Evolutionary conservation across 805 yeast genomes (phyloP).

Genomic region (Priceomyces melissophilus): DNA sequence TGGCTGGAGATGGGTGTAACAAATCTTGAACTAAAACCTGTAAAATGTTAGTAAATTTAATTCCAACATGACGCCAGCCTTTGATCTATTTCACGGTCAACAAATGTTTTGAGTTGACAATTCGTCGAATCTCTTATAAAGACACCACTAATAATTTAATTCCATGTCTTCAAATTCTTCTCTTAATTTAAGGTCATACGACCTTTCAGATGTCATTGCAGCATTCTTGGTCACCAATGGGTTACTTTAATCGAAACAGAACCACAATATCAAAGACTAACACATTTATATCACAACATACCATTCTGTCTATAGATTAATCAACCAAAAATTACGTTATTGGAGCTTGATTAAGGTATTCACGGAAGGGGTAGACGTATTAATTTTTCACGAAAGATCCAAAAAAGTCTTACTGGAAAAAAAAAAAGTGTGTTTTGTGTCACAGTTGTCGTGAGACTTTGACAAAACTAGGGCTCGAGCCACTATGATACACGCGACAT

Average conservation of each 20-base stretch:
- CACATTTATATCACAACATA: background rate
- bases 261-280: too few species aligned
- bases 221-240: background rate
- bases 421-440: slow-evolving; percentile 1
- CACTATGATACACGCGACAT: background rate
- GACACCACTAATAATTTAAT: too few species aligned
- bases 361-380: too few species aligned
- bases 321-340: background rate
- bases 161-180: too few species aligned
- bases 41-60: slow-evolving; percentile 17
- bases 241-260: background rate
- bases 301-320: slow-evolving; percentile 1
- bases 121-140: too few species aligned
- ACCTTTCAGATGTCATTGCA: background rate
- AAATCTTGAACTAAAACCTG: slow-evolving; percentile 98
- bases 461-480: background rate
- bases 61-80: background rate
- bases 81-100: too few species aligned
- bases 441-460: background rate
- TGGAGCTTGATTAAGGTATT: too few species aligned
- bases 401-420: too few species aligned
- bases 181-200: background rate
- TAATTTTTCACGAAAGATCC: too few species aligned
- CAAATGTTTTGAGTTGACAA: too few species aligned
- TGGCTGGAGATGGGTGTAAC: slow-evolving; percentile 95